These are phyloP conservation scores for Aspergillus flavus DNA, from an alignment of 2,329 filamentous ascomycete genomes.

Conservation along the genomic window DNA sequence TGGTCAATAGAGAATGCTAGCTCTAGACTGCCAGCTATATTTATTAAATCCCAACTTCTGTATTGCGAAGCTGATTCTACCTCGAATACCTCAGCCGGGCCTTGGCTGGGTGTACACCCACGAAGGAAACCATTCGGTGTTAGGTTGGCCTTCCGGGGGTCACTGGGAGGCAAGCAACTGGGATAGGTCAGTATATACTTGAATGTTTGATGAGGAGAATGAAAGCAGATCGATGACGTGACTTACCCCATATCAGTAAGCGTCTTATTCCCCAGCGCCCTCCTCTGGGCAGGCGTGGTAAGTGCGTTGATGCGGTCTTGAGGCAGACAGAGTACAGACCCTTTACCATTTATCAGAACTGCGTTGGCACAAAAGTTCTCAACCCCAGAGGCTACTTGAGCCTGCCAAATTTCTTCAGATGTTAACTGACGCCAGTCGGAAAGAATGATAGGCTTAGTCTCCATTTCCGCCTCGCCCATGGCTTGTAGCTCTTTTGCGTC, in stretches of 20 bases:
- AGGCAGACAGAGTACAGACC: slow-evolving; percentile 30
- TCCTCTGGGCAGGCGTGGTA: slow-evolving; percentile 26
- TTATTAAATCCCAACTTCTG: slow-evolving; percentile 44
- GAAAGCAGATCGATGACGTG: not conserved
- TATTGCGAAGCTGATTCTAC: slow-evolving; percentile 38
- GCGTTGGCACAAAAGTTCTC: slow-evolving; percentile 61
- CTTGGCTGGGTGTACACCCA: slow-evolving; percentile 28
- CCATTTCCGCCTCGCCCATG: slow-evolving; percentile 54
- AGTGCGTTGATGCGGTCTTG: slow-evolving; percentile 34
- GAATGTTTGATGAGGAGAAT: not conserved
- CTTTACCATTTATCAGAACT: slow-evolving; percentile 63
- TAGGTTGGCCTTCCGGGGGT: slow-evolving; percentile 22
- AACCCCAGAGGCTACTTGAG: slow-evolving; percentile 32
- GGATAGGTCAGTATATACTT: not conserved
- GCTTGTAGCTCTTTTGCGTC: slow-evolving; percentile 39
- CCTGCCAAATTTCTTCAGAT: slow-evolving; percentile 47
- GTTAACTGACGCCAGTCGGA: slow-evolving; percentile 61
- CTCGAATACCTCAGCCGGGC: slow-evolving; percentile 30
- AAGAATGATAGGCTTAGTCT: slow-evolving; percentile 54
- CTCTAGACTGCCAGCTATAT: slow-evolving; percentile 33
- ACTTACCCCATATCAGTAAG: slow-evolving; percentile 34
- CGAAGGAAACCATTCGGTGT: slow-evolving; percentile 25
- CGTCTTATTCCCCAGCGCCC: slow-evolving; percentile 21
- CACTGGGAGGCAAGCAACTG: slow-evolving; percentile 29
- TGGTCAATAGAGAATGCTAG: slow-evolving; percentile 48